Evolutionary conservation across 192 early-diverging fungal species (phyloP).

Genomic region (Podila clonocystis): DNA sequence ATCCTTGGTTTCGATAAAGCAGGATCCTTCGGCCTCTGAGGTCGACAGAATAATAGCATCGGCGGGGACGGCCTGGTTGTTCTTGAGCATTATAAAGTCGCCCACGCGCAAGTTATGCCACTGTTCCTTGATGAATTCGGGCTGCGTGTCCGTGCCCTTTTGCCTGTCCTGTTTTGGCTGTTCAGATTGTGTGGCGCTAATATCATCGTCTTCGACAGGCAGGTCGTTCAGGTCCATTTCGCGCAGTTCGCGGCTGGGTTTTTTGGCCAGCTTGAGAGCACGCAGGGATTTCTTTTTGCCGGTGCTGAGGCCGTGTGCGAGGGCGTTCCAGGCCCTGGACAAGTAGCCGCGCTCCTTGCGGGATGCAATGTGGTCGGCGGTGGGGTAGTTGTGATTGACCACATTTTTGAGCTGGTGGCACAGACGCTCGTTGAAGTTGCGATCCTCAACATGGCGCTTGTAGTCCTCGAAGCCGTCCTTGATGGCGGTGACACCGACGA

Average conservation of each 20-base stretch:
- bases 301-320: conserved; percentile 1
- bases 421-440: conserved; percentile 79
- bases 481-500: conserved; percentile 81
- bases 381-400: conserved; percentile 59
- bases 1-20: conserved; percentile 95
- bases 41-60: conserved; percentile 87
- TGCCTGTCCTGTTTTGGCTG: conserved; percentile 1
- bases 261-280: conserved; percentile 14
- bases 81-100: conserved; percentile 86
- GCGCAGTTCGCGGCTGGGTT: conserved; percentile 6
- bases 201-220: conserved; percentile 1
- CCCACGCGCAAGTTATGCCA: conserved; percentile 85
- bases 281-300: conserved; percentile 10
- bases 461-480: conserved; percentile 94
- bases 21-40: conserved; percentile 77
- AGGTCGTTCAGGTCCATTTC: conserved; percentile 13
- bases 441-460: conserved; percentile 86
- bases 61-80: conserved; percentile 86
- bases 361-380: not conserved
- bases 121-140: conserved; percentile 59
- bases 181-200: not conserved
- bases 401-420: conserved; percentile 55
- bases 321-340: conserved; percentile 11
- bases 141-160: conserved; percentile 13
- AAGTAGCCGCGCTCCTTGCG: conserved; percentile 12